Conservation (phyloP, 106 monocot genomes). For the Alisma plantagoaquatica region DNA sequence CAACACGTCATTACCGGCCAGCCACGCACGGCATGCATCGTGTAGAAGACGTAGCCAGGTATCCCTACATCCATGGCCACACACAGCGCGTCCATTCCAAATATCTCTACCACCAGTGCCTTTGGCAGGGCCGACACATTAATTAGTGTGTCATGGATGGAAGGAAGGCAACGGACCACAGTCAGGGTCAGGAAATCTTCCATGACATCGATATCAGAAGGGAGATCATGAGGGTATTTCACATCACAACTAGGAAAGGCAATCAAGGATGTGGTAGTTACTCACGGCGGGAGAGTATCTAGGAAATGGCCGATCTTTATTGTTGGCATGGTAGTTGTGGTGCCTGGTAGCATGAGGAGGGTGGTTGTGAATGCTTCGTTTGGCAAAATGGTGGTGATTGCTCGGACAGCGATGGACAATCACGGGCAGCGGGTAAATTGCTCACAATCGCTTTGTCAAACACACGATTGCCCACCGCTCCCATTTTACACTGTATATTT, state of each 20-base stretch:
- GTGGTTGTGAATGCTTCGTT: slow-evolving; percentile 38
- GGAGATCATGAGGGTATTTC: slow-evolving; percentile 42
- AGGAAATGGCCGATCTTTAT: no score
- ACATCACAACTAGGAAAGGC: no score
- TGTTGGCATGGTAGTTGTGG: no score
- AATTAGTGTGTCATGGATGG: slow-evolving; percentile 20
- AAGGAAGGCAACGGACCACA: slow-evolving; percentile 26
- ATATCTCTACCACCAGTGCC: slow-evolving; percentile 56
- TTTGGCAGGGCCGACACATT: slow-evolving; percentile 7
- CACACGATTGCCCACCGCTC: no score
- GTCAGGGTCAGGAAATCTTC: slow-evolving; percentile 20
- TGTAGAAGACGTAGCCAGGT: slow-evolving; percentile 29
- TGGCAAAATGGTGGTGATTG: no score
- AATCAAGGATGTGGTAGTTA: slow-evolving; percentile 33
- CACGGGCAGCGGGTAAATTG: no score
- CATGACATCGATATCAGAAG: slow-evolving; percentile 7
- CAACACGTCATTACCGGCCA: no score
- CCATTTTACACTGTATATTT: no score
- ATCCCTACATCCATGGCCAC: no score
- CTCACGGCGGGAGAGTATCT: slow-evolving; percentile 24
- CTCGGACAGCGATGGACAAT: no score
- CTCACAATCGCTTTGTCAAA: no score
- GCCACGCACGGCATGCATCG: slow-evolving; percentile 17
- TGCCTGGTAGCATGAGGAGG: no score
- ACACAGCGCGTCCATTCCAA: slow-evolving; percentile 22